phyloP scores from a whole-genome alignment of 257 asterid genomes.

The Lavandula angustifolia region DNA sequence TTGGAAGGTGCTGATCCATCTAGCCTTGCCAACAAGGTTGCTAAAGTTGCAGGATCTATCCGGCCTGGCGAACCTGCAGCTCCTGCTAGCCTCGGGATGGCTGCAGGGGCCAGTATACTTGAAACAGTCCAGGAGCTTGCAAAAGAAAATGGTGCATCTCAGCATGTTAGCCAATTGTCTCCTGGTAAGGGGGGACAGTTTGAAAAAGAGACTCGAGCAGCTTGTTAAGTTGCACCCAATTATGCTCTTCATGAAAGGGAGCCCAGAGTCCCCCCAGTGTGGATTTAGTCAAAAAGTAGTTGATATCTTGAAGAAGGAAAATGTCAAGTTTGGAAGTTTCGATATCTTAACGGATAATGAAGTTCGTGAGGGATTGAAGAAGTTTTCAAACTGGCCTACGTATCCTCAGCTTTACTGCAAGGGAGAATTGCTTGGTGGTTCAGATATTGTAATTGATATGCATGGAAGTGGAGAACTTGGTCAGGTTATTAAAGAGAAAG shows the following conservation, averaged over 20 bases:
- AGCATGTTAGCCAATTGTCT: constrained; percentile 35
- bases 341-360: constrained; percentile 69
- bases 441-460: constrained; percentile 81
- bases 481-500: constrained; percentile 67
- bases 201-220: constrained; percentile 59
- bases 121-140: constrained; percentile 83
- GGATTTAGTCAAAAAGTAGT: constrained; percentile 93
- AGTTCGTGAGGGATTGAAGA: constrained; percentile 92
- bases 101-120: constrained; percentile 83
- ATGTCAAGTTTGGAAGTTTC: constrained; percentile 79
- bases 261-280: constrained; percentile 78
- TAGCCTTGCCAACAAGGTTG: constrained; percentile 92
- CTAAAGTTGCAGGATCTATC: constrained; percentile 82
- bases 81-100: constrained; percentile 99
- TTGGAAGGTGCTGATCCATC: constrained; percentile 98
- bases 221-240: constrained; percentile 69
- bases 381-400: constrained; percentile 96
- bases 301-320: constrained; percentile 78
- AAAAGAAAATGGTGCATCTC: constrained; percentile 52
- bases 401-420: constrained; percentile 91
- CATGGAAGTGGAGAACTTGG: constrained; percentile 85
- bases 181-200: constrained; percentile 42
- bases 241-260: constrained; percentile 96
- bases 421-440: constrained; percentile 97
- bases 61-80: constrained; percentile 82